Evolutionary conservation across 1,139 yeast species (phyloP).

Genomic region (Taphrina populina): DNA sequence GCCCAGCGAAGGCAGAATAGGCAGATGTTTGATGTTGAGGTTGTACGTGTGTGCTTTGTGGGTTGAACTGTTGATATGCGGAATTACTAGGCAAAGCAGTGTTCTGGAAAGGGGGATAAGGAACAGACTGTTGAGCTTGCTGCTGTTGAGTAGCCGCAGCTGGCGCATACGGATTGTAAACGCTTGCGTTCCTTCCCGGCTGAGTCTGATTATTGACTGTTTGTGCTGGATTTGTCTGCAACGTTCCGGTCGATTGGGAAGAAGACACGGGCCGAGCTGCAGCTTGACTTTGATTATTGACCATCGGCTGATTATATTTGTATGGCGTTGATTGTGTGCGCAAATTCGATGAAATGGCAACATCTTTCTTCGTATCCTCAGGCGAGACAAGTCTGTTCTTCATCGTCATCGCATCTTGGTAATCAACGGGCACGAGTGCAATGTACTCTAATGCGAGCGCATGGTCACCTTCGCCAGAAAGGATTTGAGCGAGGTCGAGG

Average conservation of each 20-base stretch:
- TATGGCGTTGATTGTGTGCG: too few relatives aligned
- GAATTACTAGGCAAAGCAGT: too few relatives aligned
- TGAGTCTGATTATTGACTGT: not conserved
- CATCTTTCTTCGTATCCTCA: not conserved
- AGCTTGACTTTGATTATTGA: not conserved
- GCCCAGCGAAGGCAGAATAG: constrained; percentile 45
- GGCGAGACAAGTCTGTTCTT: constrained; percentile 73
- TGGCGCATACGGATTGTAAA: constrained; percentile 6
- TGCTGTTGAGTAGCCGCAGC: not conserved
- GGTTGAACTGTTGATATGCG: constrained; percentile 8
- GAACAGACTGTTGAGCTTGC: not conserved
- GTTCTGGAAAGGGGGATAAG: not conserved
- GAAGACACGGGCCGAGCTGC: constrained; percentile 3
- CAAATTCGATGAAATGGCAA: not conserved
- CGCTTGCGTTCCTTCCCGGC: not conserved
- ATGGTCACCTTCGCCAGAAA: constrained; percentile 80
- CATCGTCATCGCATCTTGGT: constrained; percentile 61
- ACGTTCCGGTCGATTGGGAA: not conserved
- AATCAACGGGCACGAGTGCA: constrained; percentile 65
- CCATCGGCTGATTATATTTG: too few relatives aligned
- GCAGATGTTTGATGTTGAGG: constrained; percentile 38
- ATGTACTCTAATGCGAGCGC: constrained; percentile 75
- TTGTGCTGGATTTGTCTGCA: not conserved
- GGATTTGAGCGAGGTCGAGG: constrained; percentile 74
- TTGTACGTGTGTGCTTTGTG: not conserved